Conservation (phyloP, 2,329 filamentous ascomycete species). For the Gnomoniopsis smithogilvyi region DNA sequence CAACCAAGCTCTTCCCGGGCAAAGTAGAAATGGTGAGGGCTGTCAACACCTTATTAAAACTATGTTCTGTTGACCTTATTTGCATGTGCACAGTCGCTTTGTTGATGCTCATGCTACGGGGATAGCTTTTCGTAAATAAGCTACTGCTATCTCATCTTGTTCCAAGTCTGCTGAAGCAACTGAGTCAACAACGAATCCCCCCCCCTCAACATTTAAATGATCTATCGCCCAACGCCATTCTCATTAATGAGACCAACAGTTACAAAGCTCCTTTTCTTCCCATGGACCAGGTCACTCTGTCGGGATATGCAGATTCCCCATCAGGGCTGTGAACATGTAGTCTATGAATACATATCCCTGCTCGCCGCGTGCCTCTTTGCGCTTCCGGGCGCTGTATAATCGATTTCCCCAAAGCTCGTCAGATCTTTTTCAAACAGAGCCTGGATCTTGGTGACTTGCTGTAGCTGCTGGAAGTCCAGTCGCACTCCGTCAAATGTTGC, state of each 20-base stretch:
- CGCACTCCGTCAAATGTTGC: conserved; percentile 27
- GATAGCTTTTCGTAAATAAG: no score
- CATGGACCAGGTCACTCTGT: no score
- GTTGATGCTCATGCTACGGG: no score
- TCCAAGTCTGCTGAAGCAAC: no score
- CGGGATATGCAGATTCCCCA: neutral
- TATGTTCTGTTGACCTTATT: no score
- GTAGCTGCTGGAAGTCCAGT: conserved; percentile 26
- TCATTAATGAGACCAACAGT: neutral
- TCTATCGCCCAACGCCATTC: neutral
- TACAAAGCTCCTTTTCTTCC: neutral
- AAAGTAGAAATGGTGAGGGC: no score
- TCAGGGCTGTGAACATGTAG: neutral
- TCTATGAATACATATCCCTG: conserved; percentile 13
- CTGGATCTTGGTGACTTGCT: conserved; percentile 29
- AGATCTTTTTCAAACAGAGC: conserved; percentile 29
- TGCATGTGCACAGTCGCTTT: no score
- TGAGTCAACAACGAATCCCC: no score
- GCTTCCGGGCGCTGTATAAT: conserved; percentile 18
- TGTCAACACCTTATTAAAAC: no score
- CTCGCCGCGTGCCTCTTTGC: conserved; percentile 14
- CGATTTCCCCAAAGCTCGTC: conserved; percentile 18
- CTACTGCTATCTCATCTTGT: no score
- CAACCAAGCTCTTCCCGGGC: no score
- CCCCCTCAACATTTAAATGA: neutral